phyloP scores from a whole-genome alignment of 768 basidiomycete species.

The Trametes cinnabarina region DNA sequence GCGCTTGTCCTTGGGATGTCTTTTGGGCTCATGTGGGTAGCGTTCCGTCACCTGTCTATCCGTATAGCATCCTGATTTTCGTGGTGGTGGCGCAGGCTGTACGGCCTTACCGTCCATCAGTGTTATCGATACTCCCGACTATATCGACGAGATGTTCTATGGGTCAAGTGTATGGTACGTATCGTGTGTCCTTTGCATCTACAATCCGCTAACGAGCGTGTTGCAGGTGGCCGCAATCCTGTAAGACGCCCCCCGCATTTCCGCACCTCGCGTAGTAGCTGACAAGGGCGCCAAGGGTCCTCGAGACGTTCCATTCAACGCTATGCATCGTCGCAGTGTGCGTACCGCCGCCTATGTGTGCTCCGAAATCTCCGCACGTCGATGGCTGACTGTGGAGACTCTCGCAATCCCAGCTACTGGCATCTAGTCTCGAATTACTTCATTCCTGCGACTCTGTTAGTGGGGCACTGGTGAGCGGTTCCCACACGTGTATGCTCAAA shows the following conservation, averaged over 20 bases:
- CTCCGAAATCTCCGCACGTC: neutral
- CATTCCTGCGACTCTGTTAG: neutral
- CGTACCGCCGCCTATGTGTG: neutral
- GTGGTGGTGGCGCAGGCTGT: neutral
- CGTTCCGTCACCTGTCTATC: neutral
- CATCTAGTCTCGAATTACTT: neutral
- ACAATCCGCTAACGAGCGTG: neutral
- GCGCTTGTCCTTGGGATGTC: neutral
- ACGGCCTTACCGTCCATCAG: slow-evolving; percentile 3
- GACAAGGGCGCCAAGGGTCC: neutral
- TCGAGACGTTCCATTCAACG: neutral
- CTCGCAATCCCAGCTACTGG: neutral
- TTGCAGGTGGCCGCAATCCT: neutral
- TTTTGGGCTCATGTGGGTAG: neutral
- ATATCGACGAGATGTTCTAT: neutral
- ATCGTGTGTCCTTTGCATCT: neutral
- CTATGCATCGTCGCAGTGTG: neutral
- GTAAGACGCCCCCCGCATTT: neutral
- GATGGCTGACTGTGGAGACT: too few species aligned
- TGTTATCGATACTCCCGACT: neutral
- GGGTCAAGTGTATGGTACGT: neutral
- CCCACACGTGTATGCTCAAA: neutral
- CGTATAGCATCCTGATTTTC: too few species aligned
- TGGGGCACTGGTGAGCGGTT: neutral
- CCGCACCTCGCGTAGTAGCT: neutral